Conservation (phyloP, 2,329 filamentous ascomycete species). For the Botrytis aclada region DNA sequence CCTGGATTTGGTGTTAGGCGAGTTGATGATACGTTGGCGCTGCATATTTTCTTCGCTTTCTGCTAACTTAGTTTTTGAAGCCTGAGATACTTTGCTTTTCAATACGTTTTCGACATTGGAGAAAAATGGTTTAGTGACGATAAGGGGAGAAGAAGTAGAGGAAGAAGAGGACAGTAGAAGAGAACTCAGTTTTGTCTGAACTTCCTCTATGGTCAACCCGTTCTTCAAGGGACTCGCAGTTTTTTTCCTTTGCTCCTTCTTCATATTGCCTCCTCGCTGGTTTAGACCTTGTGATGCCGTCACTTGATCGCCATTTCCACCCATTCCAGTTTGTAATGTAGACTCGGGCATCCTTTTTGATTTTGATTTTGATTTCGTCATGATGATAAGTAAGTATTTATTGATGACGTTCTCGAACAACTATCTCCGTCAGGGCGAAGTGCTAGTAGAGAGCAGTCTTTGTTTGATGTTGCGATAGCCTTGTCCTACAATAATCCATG, state of each 20-base stretch:
- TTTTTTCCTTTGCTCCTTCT: not conserved
- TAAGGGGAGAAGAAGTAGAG: not conserved
- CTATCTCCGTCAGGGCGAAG: not conserved
- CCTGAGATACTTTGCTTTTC: not conserved
- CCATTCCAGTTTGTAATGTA: not conserved
- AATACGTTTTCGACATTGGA: not conserved
- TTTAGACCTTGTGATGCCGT: not conserved
- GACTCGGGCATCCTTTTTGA: not conserved
- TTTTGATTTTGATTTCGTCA: not conserved
- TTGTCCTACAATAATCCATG: not conserved
- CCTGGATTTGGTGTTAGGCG: not conserved
- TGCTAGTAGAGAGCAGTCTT: not conserved
- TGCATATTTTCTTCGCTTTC: not conserved
- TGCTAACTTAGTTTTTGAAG: not conserved
- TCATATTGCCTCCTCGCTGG: not conserved
- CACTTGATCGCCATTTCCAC: not conserved
- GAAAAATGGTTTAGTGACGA: not conserved
- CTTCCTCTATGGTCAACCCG: not conserved
- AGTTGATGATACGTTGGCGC: not conserved
- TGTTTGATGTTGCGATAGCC: not conserved
- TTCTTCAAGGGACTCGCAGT: not conserved
- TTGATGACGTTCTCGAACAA: not conserved
- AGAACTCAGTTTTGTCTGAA: not conserved
- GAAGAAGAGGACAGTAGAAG: not conserved
- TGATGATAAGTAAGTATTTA: not conserved